Base-by-base conservation (phyloP, 768 basidiomycete genomes). In the Pulveroboletus sp. region DNA sequence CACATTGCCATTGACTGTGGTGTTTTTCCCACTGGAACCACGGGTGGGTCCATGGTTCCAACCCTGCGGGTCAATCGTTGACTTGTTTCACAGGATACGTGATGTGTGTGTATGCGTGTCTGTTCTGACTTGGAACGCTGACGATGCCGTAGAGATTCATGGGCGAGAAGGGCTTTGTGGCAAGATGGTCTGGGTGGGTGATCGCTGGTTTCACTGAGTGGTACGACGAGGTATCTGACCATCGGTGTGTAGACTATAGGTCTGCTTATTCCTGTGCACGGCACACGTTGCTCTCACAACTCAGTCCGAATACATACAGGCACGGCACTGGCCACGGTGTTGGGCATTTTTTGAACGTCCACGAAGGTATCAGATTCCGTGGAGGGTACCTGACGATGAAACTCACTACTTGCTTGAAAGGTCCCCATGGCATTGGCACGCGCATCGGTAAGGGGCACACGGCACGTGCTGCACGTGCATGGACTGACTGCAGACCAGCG, bases 291-390 rank as follows among this genome's bases (percentile, higher is more conserved):
- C 37, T 46, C 33, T 50, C n/a, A 53, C 32, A 14, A 36, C 46
- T 46, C 39, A 56, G 48, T 38, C 31, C 30, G 33, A 32, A 55
- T 37, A 7, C 46, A 86, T 38, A 6, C 46, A 86, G 92, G 52
- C 93, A 96, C 54, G 89, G 91, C 5, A 96, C 94, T 17, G 93
- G 93, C 0, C 95, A 97, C 59, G 95, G 96, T 31, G 88, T 99
- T 30, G 95, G 95, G 0, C 85, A 89, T 57, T 98, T 87, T 72
- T 70, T 98, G 47, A 96, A 96, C 53, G 94, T 97, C 0, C 94
- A 97, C 60, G 93, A 98, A 76, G 75, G 73, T 73, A 52, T 32
- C 35, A 31, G 8, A 26, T 26, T 30, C 0, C n/a, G 17, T 13
- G 43, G 32, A 49, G 14, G 21, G 3, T 6, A 14, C 13, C 8